Conservation (phyloP, 2,329 filamentous ascomycete species). For the Metarhizium sp. region DNA sequence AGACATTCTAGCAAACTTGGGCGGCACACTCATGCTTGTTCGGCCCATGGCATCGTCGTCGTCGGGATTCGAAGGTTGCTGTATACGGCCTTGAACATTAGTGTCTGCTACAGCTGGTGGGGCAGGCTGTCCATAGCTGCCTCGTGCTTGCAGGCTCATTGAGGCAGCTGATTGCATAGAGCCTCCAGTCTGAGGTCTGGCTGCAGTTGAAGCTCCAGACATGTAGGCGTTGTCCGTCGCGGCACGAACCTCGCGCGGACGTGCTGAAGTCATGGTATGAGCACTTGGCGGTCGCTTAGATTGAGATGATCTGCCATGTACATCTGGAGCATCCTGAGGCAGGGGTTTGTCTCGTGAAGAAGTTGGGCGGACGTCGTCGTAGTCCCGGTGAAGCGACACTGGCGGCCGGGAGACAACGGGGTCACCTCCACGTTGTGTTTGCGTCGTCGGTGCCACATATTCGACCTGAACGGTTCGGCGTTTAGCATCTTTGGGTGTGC, state of each 20-base stretch:
- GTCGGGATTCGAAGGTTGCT: conserved; percentile 54
- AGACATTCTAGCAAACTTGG: conserved; percentile 49
- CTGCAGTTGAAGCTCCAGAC: conserved; percentile 30
- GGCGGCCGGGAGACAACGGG: conserved; percentile 17
- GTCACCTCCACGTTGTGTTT: conserved; percentile 62
- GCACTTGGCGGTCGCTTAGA: conserved; percentile 37
- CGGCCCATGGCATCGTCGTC: conserved; percentile 65
- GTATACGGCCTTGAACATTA: conserved; percentile 81
- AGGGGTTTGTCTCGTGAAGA: conserved; percentile 47
- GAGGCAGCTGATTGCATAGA: conserved; percentile 64
- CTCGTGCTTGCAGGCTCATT: conserved; percentile 57
- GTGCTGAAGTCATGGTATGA: conserved; percentile 25
- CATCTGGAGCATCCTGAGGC: conserved; percentile 47
- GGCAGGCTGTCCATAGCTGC: conserved; percentile 70
- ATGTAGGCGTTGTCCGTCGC: conserved; percentile 31
- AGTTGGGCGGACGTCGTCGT: conserved; percentile 22
- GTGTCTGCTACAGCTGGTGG: conserved; percentile 81
- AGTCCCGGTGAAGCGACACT: conserved; percentile 28
- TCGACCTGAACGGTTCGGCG: conserved; percentile 93
- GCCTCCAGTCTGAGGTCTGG: conserved; percentile 71
- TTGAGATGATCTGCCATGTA: conserved; percentile 26
- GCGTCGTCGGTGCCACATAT: conserved; percentile 85
- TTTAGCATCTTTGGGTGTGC: conserved; percentile 76
- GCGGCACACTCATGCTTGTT: conserved; percentile 48
- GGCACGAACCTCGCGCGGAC: conserved; percentile 26